Percentiles rank a stretch among this genome's conserved stretches.
Conservation (phyloP, 2,329 filamentous ascomycete species). For the Xylaria hypoxylon region DNA sequence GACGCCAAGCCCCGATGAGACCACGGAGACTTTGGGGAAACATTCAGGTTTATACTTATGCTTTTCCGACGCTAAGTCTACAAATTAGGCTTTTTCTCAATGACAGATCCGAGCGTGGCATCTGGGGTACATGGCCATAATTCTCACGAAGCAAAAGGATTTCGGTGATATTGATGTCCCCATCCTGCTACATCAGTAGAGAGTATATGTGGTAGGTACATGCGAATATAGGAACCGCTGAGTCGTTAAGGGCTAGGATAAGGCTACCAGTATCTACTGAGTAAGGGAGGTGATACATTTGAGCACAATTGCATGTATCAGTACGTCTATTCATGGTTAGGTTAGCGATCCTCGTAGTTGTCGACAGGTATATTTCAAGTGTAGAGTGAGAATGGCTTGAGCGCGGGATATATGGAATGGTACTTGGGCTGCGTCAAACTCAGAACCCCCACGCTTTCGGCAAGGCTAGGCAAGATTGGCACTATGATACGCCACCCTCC, state of each 20-base stretch:
- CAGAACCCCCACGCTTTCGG: constrained; percentile 33
- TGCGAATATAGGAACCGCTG: constrained; percentile 6
- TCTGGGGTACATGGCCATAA: constrained; percentile 25
- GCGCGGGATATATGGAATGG: constrained; percentile 29
- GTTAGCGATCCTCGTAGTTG: neutral
- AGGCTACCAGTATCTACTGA: neutral
- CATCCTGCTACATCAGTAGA: neutral
- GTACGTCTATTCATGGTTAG: neutral
- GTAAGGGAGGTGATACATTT: constrained; percentile 3
- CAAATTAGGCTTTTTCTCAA: neutral
- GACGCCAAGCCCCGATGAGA: constrained; percentile 18
- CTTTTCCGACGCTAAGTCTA: neutral
- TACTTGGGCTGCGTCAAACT: constrained; percentile 11
- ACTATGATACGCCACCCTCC: constrained; percentile 20
- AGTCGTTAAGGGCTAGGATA: neutral
- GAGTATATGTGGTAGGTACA: neutral
- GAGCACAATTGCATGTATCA: neutral
- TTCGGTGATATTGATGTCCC: neutral
- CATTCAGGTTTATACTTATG: constrained; percentile 11
- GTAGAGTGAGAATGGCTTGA: constrained; percentile 3
- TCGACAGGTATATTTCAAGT: neutral
- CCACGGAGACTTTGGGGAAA: constrained; percentile 16
- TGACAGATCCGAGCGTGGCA: constrained; percentile 5
- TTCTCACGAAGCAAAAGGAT: neutral
- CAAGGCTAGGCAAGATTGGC: constrained; percentile 30